A percentile compares a stretch with the other conserved stretches of the same genome.
Evolutionary conservation across 2,329 filamentous ascomycete species (phyloP).

Genomic region (Microdochium bolleyi): DNA sequence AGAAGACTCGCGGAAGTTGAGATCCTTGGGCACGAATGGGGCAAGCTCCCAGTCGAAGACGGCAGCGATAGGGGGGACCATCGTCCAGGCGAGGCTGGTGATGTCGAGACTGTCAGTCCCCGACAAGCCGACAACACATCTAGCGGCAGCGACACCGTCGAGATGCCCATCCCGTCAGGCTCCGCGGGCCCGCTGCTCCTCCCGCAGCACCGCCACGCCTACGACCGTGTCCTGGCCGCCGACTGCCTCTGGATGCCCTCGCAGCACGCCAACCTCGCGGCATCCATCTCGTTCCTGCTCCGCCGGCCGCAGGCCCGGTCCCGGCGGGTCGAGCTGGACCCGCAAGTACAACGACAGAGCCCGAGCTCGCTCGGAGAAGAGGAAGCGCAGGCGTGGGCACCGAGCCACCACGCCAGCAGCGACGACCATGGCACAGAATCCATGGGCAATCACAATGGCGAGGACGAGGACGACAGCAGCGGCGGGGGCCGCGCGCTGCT

Average conservation of each 20-base stretch:
- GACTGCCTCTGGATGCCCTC: constrained; percentile 72
- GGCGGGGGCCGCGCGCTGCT: constrained; percentile 48
- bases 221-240: constrained; percentile 58
- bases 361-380: no score
- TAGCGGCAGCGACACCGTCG: not conserved
- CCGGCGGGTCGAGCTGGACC: not conserved
- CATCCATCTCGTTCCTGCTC: constrained; percentile 57
- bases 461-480: constrained; percentile 9
- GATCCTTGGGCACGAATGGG: constrained; percentile 59
- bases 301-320: constrained; percentile 7
- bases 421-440: not conserved
- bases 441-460: constrained; percentile 1
- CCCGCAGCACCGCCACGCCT: constrained; percentile 25
- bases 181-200: constrained; percentile 17
- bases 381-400: no score
- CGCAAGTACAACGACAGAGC: not conserved
- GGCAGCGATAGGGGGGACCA: not conserved
- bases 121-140: not conserved
- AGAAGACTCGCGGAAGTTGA: constrained; percentile 19
- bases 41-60: constrained; percentile 15
- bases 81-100: not conserved
- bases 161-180: no score
- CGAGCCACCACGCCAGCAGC: not conserved
- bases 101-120: not conserved
- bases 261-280: constrained; percentile 59